Base-by-base conservation (phyloP, 2,329 filamentous ascomycete species). In the Aspergillus novoparasiticus region DNA sequence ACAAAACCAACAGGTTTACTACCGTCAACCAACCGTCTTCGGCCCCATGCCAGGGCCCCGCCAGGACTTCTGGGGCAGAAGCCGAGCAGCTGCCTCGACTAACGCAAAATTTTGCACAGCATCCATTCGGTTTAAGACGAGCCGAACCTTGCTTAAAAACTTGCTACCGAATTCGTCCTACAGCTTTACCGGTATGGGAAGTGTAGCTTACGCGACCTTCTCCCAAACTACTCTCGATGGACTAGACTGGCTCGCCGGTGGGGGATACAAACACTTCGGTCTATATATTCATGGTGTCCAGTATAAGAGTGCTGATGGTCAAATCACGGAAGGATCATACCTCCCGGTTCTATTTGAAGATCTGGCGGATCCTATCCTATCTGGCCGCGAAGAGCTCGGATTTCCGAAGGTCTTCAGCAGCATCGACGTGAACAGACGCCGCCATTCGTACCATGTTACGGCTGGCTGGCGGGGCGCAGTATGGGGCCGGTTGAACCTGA, bases 251-350 rank as follows among this genome's bases (percentile, higher is more conserved):
- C 81, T 90, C 0, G 86, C 85, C 4, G 87, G 87, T 2, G 74
- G 76, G 0, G 86, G 87, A 0, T 90, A 90, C 71, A 82, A 77
- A 21, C 82, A 84, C 66, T 76, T 87, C 16, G 87, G 86, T 0
- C 79, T 90, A 0, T 89, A 87, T 69, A 82, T 90, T 19, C 87
- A 90, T 64, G 87, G 85, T 0, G 84, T 89, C 1, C 75, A 87
- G 64, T 88, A 88, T 66, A 79, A 75, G 1, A 84, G 82, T 66
- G 76, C 79, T 2, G 72, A 84, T 59, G 85, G 86, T 1, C 75
- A 76, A 0, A 74, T 79, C 0, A 69, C 86, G 1, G 74, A 74
- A 14, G 87, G 86, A 2, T 84, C 84, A 0, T 89, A 85, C 66
- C 71, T 89, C 43, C 82, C 85, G 0, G 76, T 89, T 0, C 74